Evolutionary conservation across 2,329 filamentous ascomycete genomes (phyloP).

Genomic region (Mollisiaceae sp.): DNA sequence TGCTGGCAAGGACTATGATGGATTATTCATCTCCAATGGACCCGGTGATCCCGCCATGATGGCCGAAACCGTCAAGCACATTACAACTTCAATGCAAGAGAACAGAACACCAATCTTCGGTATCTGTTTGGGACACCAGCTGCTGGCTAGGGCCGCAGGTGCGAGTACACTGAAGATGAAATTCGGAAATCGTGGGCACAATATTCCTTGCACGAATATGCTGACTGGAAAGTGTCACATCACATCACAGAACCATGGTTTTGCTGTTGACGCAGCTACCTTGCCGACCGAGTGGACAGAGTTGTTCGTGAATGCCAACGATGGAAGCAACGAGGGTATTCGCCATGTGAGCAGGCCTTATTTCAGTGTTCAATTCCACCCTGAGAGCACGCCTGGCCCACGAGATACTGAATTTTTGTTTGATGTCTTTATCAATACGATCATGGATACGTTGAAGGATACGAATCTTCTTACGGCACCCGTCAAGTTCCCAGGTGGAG

Average conservation of each 20-base stretch:
- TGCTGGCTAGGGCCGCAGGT: conserved; percentile 86
- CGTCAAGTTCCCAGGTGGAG: conserved; percentile 87
- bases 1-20: conserved; percentile 85
- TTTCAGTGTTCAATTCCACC: conserved; percentile 99
- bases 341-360: conserved; percentile 84
- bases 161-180: conserved; percentile 95
- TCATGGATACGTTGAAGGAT: conserved; percentile 73
- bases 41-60: conserved; percentile 93
- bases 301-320: conserved; percentile 97
- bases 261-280: conserved; percentile 81
- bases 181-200: conserved; percentile 98
- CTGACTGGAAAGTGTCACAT: conserved; percentile 97
- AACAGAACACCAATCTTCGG: conserved; percentile 89
- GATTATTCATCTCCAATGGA: conserved; percentile 96
- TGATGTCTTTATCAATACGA: conserved; percentile 91
- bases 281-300: conserved; percentile 85
- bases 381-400: conserved; percentile 93
- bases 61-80: conserved; percentile 78
- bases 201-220: conserved; percentile 97
- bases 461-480: conserved; percentile 70
- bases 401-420: conserved; percentile 96
- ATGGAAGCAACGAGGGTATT: conserved; percentile 97
- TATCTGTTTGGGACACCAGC: conserved; percentile 94
- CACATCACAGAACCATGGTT: conserved; percentile 98
- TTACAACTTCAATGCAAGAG: conserved; percentile 75